Base-by-base conservation (phyloP, 768 basidiomycete species). In the Tubosaeta brunneosetosa region DNA sequence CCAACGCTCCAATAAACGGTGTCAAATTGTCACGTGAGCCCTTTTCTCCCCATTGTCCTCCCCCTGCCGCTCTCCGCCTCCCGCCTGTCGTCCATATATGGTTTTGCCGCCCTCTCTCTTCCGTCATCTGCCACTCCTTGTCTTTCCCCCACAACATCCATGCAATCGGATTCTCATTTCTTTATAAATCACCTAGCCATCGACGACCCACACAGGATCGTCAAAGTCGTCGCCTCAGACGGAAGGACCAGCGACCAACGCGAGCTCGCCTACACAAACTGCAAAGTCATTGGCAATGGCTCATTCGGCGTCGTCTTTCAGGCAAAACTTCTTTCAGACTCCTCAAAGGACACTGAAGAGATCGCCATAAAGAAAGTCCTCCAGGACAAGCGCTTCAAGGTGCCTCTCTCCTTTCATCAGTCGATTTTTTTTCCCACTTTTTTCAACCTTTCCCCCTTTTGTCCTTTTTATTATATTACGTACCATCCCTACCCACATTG, bases 371-470 rank as follows among this genome's bases (percentile, higher is more conserved):
- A 99, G 91, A 98, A 97, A 79, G 97, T 99, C 47, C 74, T 99
- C 56, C 97, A 99, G 79, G 97, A 99, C 77, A 99, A 99, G 81
- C 85, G 97, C 61, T 99, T 99, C 88, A 99, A 99, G 91, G 95
- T 94, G 56, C 57, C 81, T 74, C 37, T 51, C 44, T 37, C 36
- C 4, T 48, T 44, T 29, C 29, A 13, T 50, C 44, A 1, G 14
- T 33, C 42, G 8, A 34, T 44, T 57, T 62, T 49, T 53, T 57
- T 54, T 13, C 8, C 3, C 17, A 4, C 3, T 8, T 19, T 34
- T 47, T 55, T 59, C 53, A 22, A 26, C 8, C 14, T 37, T 43
- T 16, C 25, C 32, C 19, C 17, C 16, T 41, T 51, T 53, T 44
- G 29, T 29, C 33, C 22, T 16, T 3, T 16, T 25, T 44, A 26